phyloP scores from a whole-genome alignment of 805 yeast genomes.

The Maudiozyma turicensis region DNA sequence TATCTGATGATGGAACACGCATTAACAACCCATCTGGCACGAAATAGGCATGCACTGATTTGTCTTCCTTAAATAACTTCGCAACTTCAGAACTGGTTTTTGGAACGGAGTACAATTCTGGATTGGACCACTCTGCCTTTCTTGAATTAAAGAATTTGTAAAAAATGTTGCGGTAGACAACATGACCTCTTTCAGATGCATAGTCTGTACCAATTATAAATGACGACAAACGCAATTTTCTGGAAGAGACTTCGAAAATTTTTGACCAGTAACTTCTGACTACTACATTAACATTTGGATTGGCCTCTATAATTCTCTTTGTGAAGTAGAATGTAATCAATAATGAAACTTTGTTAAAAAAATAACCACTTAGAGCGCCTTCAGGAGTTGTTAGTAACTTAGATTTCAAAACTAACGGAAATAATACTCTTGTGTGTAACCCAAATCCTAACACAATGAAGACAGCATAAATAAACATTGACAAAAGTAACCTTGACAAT shows the following conservation, averaged over 20 bases:
- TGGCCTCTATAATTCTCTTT: constrained; percentile 19
- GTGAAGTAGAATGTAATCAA: constrained; percentile 33
- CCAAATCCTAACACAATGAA: constrained; percentile 75
- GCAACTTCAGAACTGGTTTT: constrained; percentile 39
- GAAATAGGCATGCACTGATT: constrained; percentile 43
- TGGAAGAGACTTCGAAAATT: constrained; percentile 46
- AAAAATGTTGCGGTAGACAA: constrained; percentile 43
- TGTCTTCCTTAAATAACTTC: constrained; percentile 34
- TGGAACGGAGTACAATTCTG: constrained; percentile 50
- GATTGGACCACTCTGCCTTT: constrained; percentile 31
- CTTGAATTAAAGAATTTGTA: constrained; percentile 35
- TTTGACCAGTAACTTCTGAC: constrained; percentile 50
- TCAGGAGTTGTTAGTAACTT: constrained; percentile 12
- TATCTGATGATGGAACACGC: constrained; percentile 82
- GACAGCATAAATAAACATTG: constrained; percentile 64
- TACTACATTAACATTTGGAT: constrained; percentile 27
- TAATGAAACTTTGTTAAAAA: constrained; percentile 7
- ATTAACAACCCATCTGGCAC: constrained; percentile 75
- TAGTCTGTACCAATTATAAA: constrained; percentile 57
- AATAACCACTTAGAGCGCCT: neutral
- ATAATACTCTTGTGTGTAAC: constrained; percentile 41
- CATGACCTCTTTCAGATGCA: constrained; percentile 61
- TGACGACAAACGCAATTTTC: constrained; percentile 64
- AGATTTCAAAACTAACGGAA: constrained; percentile 30
- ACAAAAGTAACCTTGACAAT: constrained; percentile 57